Percentiles rank a stretch among this genome's conserved stretches.
phyloP scores from a whole-genome alignment of 1,139 yeast genomes.

The Spathaspora jeffriesii region DNA sequence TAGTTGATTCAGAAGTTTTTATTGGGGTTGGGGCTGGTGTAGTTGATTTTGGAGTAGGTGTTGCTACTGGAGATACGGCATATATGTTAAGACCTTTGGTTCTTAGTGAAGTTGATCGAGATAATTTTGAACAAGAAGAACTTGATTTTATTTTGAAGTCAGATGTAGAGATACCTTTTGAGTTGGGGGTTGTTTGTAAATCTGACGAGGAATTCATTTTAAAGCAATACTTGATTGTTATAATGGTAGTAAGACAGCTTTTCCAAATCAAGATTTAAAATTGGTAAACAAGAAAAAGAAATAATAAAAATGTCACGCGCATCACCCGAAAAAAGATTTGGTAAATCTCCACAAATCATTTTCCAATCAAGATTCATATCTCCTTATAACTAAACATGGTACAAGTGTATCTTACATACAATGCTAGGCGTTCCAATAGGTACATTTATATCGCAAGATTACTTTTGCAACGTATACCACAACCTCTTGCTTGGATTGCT shows the following conservation, averaged over 20 bases:
- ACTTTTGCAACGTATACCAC: conserved; percentile 14
- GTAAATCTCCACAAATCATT: background rate
- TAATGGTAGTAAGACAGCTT: background rate
- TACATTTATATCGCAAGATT: background rate
- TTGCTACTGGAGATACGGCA: conserved; percentile 13
- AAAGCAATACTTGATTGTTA: background rate
- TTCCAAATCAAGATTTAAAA: background rate
- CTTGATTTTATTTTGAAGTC: conserved; percentile 1
- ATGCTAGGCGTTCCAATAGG: background rate
- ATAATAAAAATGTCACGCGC: conserved; percentile 1
- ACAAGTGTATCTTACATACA: background rate
- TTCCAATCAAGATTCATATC: background rate
- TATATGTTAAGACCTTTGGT: conserved; percentile 13
- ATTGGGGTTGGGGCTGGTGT: background rate
- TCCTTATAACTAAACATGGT: no score
- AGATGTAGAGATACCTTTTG: background rate
- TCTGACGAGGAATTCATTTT: background rate
- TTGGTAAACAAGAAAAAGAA: background rate
- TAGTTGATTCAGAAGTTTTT: background rate
- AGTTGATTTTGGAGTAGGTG: conserved; percentile 6
- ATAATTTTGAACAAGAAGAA: background rate
- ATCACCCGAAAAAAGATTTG: background rate
- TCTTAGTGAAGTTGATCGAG: conserved; percentile 8
- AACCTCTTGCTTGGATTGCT: conserved; percentile 32
- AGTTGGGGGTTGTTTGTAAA: background rate